Evolutionary conservation across 306 rosid species (phyloP), one percentile per base, ranked within the genome.

Genomic region (Medicago arabica): DNA sequence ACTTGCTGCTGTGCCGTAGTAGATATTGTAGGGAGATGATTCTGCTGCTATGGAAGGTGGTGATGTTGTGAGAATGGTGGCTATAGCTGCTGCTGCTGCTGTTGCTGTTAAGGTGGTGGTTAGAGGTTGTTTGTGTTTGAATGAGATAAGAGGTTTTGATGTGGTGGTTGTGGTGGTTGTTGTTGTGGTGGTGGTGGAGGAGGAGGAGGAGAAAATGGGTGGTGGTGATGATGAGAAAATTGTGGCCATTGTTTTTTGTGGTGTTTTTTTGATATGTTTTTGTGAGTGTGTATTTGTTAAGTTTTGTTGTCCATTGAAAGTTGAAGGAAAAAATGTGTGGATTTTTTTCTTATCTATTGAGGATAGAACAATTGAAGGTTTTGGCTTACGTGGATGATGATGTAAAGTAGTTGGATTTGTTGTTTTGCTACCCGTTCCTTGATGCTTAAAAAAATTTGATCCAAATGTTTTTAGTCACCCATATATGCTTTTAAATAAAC

Each of bases 1-100:
- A 40, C 96, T 95, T 39, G 98, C 95, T 9, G 96, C 97, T 1
- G 98, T 95, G 47, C 97, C 96, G 41, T 95, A 95, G 85, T 90
- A 95, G 62, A 95, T 5, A 17, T 76, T 86, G 87, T 85, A 95
- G 80, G 70, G 36, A 3, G 62, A 80, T 18, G 72, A 25, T 25
- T 84, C 96, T 0, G 92, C 87, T 8, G 84, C 84, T 6, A 87
- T 82, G 6, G 76, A 12, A 4, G 92, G 81, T 16, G 90, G 83
- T 19, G 89, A 9, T 0, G 87, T 38, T 44, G 85, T 67, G 38
- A 92, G 76, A 69, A 92, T 72, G 9, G 93, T 34, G 43, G 86
- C 88, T 0, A 87, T 77, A 15, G 97, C 87, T 3, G 86, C 89
- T 3, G 96, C 86, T 25, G 87, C 84, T 3, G 86, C 89, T 3